These are phyloP conservation scores for Acacia melanoxylon DNA, from an alignment of 306 rosid species.

Conservation along the genomic window DNA sequence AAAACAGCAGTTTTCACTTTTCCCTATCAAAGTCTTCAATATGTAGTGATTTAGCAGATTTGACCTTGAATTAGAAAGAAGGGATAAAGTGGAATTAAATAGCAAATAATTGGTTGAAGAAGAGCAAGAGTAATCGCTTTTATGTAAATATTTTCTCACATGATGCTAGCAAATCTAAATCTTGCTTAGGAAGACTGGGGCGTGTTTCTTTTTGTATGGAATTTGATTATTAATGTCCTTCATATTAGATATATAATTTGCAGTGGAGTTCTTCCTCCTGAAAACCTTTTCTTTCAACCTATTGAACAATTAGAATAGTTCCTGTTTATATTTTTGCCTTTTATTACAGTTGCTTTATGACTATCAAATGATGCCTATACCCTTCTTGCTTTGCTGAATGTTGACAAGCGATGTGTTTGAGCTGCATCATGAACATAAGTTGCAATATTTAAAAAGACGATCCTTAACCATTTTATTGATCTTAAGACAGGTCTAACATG, in stretches of 20 bases:
- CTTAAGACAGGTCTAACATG: slow-evolving; percentile 35
- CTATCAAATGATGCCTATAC: not conserved
- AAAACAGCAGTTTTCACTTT: not conserved
- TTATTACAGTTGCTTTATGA: not conserved
- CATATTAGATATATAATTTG: not conserved
- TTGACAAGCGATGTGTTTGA: not conserved
- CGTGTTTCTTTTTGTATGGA: not conserved
- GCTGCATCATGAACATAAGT: slow-evolving; percentile 3
- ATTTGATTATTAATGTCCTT: not conserved
- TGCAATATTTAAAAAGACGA: slow-evolving; percentile 19
- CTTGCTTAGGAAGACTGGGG: not conserved
- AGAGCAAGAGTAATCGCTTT: not conserved
- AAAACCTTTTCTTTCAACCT: not conserved
- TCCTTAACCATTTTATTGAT: slow-evolving; percentile 22
- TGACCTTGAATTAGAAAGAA: not conserved
- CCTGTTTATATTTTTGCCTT: not conserved
- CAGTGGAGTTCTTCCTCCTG: not conserved
- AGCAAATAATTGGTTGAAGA: not conserved
- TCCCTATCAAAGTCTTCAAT: not conserved
- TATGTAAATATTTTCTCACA: not conserved
- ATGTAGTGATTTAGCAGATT: not conserved
- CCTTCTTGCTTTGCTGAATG: not conserved
- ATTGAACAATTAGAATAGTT: not conserved
- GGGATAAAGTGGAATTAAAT: not conserved
- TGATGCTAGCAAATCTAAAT: slow-evolving; percentile 6